Conservation (phyloP, 345 rosid species). For the Iberis pinnata region DNA sequence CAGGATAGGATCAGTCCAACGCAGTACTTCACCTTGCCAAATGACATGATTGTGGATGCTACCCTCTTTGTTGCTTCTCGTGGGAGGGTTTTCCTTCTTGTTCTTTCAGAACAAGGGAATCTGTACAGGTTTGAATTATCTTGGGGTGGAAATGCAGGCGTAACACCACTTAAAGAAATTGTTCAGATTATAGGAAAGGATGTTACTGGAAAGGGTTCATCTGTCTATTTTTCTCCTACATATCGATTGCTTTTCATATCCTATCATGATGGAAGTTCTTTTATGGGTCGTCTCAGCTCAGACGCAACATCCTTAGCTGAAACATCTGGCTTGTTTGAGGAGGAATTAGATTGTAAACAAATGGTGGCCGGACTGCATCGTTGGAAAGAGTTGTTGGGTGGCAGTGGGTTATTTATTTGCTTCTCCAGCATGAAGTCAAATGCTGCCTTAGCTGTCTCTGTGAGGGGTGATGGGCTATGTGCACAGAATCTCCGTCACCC, state of each 20-base stretch:
- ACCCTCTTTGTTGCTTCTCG: conserved; percentile 72
- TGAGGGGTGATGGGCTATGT: conserved; percentile 50
- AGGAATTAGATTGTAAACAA: conserved; percentile 63
- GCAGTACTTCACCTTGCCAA: conserved; percentile 80
- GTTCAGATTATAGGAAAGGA: conserved; percentile 57
- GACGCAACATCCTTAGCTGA: conserved; percentile 61
- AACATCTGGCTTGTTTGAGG: conserved; percentile 64
- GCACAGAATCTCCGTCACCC: conserved; percentile 86
- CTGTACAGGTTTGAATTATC: conserved; percentile 75
- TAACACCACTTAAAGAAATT: conserved; percentile 73
- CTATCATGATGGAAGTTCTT: conserved; percentile 80
- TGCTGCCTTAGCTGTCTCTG: conserved; percentile 61
- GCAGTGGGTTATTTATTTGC: conserved; percentile 75
- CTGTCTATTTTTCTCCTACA: conserved; percentile 72
- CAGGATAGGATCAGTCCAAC: conserved; percentile 94
- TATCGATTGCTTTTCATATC: conserved; percentile 73
- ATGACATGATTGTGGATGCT: conserved; percentile 82
- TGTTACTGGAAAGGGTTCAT: conserved; percentile 66
- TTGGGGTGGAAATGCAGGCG: conserved; percentile 68
- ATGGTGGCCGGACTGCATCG: conserved; percentile 77
- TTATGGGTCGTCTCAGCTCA: conserved; percentile 63
- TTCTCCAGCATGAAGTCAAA: conserved; percentile 71
- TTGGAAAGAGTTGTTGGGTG: conserved; percentile 77
- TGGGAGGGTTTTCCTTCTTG: conserved; percentile 73
- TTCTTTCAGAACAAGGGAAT: conserved; percentile 75